A percentile compares a stretch with the other conserved stretches of the same genome.
Evolutionary conservation across 805 yeast genomes (phyloP).

Genomic region (Lachancea mirantina): DNA sequence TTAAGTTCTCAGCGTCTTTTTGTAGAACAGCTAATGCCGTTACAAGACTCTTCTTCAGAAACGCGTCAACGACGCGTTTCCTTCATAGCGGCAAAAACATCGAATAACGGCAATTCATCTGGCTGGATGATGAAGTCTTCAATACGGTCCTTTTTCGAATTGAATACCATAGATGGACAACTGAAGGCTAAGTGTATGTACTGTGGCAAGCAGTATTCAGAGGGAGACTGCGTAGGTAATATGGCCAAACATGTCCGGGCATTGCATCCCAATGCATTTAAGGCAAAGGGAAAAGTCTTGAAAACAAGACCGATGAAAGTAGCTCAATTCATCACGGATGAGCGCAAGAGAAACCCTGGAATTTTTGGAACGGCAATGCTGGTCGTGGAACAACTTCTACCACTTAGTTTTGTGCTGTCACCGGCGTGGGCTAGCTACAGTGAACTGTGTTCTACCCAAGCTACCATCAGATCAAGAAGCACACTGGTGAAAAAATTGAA

Average conservation of each 20-base stretch:
- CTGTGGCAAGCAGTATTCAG: neutral
- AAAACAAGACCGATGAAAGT: too few species aligned
- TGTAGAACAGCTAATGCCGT: too few species aligned
- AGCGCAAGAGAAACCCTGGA: neutral
- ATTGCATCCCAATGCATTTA: neutral
- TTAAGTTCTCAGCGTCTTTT: constrained; percentile 1
- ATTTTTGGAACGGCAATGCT: neutral
- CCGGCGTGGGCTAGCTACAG: neutral
- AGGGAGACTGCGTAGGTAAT: neutral
- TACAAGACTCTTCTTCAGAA: neutral
- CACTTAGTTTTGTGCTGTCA: neutral
- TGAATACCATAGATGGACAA: neutral
- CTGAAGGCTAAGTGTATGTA: neutral
- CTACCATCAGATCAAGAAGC: neutral
- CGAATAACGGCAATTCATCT: too few species aligned
- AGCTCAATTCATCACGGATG: neutral
- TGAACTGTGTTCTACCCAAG: neutral
- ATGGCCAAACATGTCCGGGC: neutral
- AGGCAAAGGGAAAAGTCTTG: neutral
- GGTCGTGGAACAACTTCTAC: neutral
- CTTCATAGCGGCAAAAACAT: neutral
- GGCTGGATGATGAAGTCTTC: neutral
- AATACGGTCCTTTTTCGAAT: neutral
- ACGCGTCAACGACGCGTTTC: neutral
- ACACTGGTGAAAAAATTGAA: constrained; percentile 2